Conservation (phyloP, 2,329 filamentous ascomycete genomes). For the Fusarium cicatricum region DNA sequence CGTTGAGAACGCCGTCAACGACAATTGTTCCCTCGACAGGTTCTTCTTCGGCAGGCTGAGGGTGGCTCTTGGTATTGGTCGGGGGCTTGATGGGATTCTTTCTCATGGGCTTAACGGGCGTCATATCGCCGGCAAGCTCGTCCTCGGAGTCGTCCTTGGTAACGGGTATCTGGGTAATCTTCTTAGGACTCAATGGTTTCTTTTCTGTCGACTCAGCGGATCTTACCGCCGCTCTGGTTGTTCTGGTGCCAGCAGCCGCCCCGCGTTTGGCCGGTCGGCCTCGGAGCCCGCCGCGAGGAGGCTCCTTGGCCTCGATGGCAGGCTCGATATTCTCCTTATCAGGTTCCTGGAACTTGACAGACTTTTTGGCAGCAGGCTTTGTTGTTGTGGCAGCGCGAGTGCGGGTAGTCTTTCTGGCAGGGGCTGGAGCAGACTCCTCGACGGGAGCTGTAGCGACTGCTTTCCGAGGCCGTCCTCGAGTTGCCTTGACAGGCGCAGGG, state of each 20-base stretch:
- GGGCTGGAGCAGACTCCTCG: constrained; percentile 40
- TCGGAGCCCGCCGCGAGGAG: constrained; percentile 48
- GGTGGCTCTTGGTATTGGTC: constrained; percentile 20
- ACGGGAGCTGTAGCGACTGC: constrained; percentile 36
- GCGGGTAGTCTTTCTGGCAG: constrained; percentile 46
- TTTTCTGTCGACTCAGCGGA: constrained; percentile 48
- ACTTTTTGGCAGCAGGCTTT: constrained; percentile 63
- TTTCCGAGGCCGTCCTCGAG: constrained; percentile 58
- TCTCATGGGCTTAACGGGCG: constrained; percentile 60
- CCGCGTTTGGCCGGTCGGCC: constrained; percentile 56
- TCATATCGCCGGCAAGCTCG: constrained; percentile 63
- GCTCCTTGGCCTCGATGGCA: constrained; percentile 48
- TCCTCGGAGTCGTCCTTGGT: constrained; percentile 64
- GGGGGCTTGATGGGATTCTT: constrained; percentile 64
- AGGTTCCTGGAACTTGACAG: constrained; percentile 69
- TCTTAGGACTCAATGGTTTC: constrained; percentile 70
- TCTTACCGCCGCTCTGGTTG: constrained; percentile 48
- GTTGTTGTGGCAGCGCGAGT: constrained; percentile 39
- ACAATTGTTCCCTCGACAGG: constrained; percentile 38
- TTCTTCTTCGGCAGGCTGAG: constrained; percentile 22
- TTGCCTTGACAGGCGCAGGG: constrained; percentile 44
- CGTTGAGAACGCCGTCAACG: constrained; percentile 44
- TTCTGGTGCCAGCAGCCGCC: constrained; percentile 42
- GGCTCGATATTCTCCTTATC: constrained; percentile 71
- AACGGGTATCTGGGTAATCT: constrained; percentile 65